These are phyloP conservation scores for Trichoderma cornu-damae DNA, from an alignment of 2,329 filamentous ascomycete genomes.

Conservation along the genomic window DNA sequence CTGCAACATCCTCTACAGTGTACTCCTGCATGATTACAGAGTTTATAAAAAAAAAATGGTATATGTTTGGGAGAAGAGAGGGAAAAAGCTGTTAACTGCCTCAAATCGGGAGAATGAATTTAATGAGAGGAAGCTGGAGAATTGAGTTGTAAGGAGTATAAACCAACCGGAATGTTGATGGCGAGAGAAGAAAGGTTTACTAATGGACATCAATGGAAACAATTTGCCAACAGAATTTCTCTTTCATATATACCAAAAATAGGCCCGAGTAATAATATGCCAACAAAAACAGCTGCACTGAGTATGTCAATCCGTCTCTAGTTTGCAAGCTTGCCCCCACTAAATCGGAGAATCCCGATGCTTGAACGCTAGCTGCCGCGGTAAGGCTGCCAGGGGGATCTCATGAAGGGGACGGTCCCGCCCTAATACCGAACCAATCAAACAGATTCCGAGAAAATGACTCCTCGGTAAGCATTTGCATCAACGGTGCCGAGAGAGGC, in stretches of 20 bases:
- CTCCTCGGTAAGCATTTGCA: neutral
- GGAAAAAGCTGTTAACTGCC: too few species aligned
- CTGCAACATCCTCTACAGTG: slow-evolving; percentile 40
- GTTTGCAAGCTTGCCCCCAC: neutral
- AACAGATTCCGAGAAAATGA: neutral
- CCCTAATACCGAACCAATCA: neutral
- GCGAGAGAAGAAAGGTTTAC: neutral
- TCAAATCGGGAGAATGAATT: too few species aligned
- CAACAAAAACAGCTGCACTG: neutral
- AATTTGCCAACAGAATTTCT: neutral
- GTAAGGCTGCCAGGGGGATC: neutral
- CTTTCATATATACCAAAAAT: neutral
- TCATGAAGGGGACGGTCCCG: neutral
- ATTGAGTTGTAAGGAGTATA: neutral
- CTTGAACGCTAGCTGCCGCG: slow-evolving; percentile 4
- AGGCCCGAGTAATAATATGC: neutral
- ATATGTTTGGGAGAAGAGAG: neutral
- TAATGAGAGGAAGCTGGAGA: neutral
- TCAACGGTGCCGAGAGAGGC: neutral
- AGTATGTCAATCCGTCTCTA: neutral
- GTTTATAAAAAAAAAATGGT: too few species aligned
- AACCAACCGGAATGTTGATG: neutral
- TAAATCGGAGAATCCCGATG: neutral
- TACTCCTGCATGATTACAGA: slow-evolving; percentile 19
- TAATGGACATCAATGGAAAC: neutral